Evolutionary conservation across 148 eudicot genomes (phyloP).

Genomic region (Diospyros lotus): DNA sequence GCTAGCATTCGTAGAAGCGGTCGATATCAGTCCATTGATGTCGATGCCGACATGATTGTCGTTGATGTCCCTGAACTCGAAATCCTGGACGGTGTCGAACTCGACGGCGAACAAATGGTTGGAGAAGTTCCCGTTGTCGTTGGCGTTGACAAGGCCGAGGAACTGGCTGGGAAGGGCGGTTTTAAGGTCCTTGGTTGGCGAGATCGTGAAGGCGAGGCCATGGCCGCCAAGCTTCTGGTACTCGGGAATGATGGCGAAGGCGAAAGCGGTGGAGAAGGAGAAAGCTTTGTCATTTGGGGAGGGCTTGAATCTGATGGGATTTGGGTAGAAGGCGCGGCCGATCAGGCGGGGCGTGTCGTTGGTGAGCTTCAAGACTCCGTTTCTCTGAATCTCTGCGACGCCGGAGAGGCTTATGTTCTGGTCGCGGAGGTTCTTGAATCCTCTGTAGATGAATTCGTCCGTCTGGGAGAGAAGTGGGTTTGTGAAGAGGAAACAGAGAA

Average conservation of each 20-base stretch:
- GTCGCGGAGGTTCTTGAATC: constrained; percentile 36
- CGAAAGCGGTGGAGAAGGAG: constrained; percentile 80
- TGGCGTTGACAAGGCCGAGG: constrained; percentile 55
- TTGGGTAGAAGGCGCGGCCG: constrained; percentile 65
- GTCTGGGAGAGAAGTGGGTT: constrained; percentile 26
- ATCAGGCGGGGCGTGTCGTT: constrained; percentile 39
- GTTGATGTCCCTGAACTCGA: constrained; percentile 59
- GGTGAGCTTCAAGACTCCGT: constrained; percentile 54
- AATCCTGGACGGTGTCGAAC: constrained; percentile 76
- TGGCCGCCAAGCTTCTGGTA: constrained; percentile 70
- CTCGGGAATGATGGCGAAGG: constrained; percentile 61
- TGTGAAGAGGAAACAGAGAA: constrained; percentile 22
- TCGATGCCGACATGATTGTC: constrained; percentile 85
- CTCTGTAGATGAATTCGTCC: constrained; percentile 52
- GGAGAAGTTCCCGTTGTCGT: constrained; percentile 54
- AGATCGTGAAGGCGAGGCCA: constrained; percentile 74
- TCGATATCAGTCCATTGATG: constrained; percentile 52
- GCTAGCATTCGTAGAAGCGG: constrained; percentile 45
- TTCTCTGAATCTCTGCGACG: constrained; percentile 38
- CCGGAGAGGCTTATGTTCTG: constrained; percentile 49
- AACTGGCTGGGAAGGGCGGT: constrained; percentile 74
- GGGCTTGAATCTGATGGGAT: constrained; percentile 48
- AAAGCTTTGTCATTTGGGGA: constrained; percentile 31
- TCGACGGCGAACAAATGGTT: constrained; percentile 79
- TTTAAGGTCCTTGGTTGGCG: constrained; percentile 32